Evolutionary conservation across 2,329 filamentous ascomycete species (phyloP).

Genomic region (Diplodia sapinea): DNA sequence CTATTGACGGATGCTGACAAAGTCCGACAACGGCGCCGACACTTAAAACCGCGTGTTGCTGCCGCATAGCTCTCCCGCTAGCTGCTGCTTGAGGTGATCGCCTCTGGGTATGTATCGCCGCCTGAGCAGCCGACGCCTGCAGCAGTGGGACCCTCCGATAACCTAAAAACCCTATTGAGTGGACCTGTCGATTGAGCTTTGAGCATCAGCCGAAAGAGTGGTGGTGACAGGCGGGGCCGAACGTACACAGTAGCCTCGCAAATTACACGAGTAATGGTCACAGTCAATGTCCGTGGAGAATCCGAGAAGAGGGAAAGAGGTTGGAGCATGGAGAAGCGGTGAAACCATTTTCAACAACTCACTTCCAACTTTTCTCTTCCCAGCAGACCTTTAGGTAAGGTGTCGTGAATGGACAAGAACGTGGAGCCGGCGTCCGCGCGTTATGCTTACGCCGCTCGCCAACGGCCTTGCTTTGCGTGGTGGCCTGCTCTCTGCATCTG

Average conservation of each 20-base stretch:
- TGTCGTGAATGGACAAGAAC: background rate
- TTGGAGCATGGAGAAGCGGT: slow-evolving; percentile 18
- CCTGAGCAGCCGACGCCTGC: slow-evolving; percentile 2
- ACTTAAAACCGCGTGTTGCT: no score
- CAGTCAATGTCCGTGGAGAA: slow-evolving; percentile 8
- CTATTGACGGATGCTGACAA: slow-evolving; percentile 1
- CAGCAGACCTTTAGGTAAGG: slow-evolving; percentile 7
- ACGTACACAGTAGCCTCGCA: no score
- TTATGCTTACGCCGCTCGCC: slow-evolving; percentile 8
- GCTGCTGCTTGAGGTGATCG: slow-evolving; percentile 6
- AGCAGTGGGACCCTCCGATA: slow-evolving; percentile 19
- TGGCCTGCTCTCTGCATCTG: slow-evolving; percentile 7
- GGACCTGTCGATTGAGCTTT: slow-evolving; percentile 10
- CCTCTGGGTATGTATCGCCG: slow-evolving; percentile 1
- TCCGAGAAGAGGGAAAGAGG: background rate
- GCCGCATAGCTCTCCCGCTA: background rate
- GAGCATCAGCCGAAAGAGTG: background rate
- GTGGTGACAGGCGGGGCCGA: background rate
- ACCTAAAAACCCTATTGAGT: slow-evolving; percentile 20
- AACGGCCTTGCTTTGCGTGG: slow-evolving; percentile 23
- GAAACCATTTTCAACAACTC: slow-evolving; percentile 7
- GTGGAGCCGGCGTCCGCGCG: slow-evolving; percentile 14
- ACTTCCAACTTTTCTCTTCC: background rate
- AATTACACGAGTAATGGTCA: background rate
- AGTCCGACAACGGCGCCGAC: slow-evolving; percentile 8